Evolutionary conservation across 371 early-diverging fungal species (phyloP), one percentile per base, ranked within the genome.

Genomic region (Mucor velutinosus): DNA sequence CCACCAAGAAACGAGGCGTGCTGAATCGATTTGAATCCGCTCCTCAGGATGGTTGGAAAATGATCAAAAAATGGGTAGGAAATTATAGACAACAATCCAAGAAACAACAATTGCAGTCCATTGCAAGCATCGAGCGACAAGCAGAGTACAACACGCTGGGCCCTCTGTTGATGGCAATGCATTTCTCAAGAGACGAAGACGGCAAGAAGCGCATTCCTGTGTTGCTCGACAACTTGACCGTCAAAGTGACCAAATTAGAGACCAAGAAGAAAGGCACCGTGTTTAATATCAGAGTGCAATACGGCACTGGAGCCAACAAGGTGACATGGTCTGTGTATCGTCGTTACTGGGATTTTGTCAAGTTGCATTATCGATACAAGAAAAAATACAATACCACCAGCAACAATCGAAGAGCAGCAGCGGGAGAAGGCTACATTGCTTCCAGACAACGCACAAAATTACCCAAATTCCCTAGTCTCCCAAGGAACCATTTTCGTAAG

Each of bases 311-410:
- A 7, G 41, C 69, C 3, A 45, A 58, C 12, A 69, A 66, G 19
- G 53, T 73, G 1, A 27, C 47, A 6, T 90, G 90, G 89, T 66
- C 75, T 11, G 76, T 90, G 4, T 71, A 76, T 58, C 84, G 88
- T 15, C 73, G 81, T 1, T 75, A 81, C 32, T 75, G 83, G 73
- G 90, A 90, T 61, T 87, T 90, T 68, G 62, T 87, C 32, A 71
- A 79, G 21, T 70, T 89, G 39, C 90, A 89, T 75, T 86, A 65
- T 30, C 77, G 67, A 30, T 89, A 76, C 65, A 65, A 61, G 39
- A 63, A 43, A 10, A 56, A 23, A 21, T 76, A 60, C 57, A 75
- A 60, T 62, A 75, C 56, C 58, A 32, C 30, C 23, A 49, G 77
- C 67, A 75, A 72, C 73, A 69, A 70, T 66, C 60, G 73, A 53